These are phyloP conservation scores for Curvularia spicifera DNA, from an alignment of 2,329 filamentous ascomycete species.

Conservation along the genomic window DNA sequence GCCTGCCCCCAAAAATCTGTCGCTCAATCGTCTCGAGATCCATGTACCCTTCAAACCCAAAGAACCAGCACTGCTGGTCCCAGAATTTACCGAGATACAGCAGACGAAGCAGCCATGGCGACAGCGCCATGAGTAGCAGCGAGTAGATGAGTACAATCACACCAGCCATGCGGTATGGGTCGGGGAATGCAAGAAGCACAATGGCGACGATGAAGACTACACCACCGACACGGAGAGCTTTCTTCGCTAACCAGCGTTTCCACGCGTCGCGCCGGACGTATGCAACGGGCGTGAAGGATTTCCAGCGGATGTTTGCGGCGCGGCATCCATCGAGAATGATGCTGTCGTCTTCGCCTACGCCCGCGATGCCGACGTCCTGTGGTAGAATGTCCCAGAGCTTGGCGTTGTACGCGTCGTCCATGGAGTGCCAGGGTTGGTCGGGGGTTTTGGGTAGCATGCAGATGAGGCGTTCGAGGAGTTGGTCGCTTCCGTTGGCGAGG, in stretches of 20 bases:
- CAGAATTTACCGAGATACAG: conserved; percentile 52
- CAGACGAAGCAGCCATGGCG: conserved; percentile 46
- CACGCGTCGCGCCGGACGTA: conserved; percentile 34
- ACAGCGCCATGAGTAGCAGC: conserved; percentile 36
- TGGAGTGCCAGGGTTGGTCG: conserved; percentile 50
- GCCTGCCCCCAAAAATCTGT: conserved; percentile 49
- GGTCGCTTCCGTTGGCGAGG: conserved; percentile 55
- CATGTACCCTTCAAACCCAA: conserved; percentile 54
- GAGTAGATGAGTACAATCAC: conserved; percentile 34
- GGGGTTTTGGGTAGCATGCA: conserved; percentile 49
- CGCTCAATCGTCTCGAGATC: conserved; percentile 49
- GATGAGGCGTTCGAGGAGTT: conserved; percentile 55
- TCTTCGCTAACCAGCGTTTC: conserved; percentile 34
- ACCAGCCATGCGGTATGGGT: background rate
- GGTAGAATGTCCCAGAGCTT: conserved; percentile 58
- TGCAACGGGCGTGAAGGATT: conserved; percentile 48
- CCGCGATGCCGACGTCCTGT: conserved; percentile 49
- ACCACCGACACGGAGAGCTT: conserved; percentile 27
- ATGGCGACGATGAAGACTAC: conserved; percentile 26
- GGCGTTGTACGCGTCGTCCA: conserved; percentile 51
- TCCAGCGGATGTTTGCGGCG: conserved; percentile 55
- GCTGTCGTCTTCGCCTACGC: conserved; percentile 51
- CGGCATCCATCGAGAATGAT: conserved; percentile 53
- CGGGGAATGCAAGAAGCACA: conserved; percentile 17
- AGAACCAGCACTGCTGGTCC: conserved; percentile 52